Evolutionary conservation across 805 yeast species (phyloP).

Genomic region (Sungouiozyma ichnusensis): DNA sequence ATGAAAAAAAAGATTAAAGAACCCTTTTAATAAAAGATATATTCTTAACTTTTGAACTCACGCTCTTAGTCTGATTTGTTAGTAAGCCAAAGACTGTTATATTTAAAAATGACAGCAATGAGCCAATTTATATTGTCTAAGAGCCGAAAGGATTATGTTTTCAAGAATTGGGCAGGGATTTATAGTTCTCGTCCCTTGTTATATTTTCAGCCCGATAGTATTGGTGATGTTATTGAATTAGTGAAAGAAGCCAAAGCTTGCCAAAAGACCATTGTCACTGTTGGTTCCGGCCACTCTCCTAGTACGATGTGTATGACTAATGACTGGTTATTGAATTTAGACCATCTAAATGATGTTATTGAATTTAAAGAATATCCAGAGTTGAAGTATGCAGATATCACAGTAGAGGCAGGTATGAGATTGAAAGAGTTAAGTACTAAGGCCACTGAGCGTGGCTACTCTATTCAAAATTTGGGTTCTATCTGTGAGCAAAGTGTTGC

Average conservation of each 20-base stretch:
- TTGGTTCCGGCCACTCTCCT: constrained; percentile 95
- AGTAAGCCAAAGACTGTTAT: too few relatives aligned
- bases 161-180: constrained; percentile 78
- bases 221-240: constrained; percentile 59
- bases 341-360: constrained; percentile 49
- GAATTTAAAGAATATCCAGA: constrained; percentile 37
- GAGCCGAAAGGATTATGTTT: constrained; percentile 25
- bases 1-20: too few relatives aligned
- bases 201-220: constrained; percentile 62
- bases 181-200: constrained; percentile 66
- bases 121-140: background rate
- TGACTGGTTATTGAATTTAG: constrained; percentile 84
- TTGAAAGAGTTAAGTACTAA: constrained; percentile 61
- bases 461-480: constrained; percentile 86
- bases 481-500: constrained; percentile 89
- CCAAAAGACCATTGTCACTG: constrained; percentile 63
- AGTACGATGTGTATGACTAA: constrained; percentile 78
- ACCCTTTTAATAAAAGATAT: background rate
- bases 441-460: constrained; percentile 54
- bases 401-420: constrained; percentile 90
- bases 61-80: too few relatives aligned
- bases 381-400: constrained; percentile 73
- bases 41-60: too few relatives aligned
- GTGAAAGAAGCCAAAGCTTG: constrained; percentile 53
- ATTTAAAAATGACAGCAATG: constrained; percentile 4